Conservation (phyloP, 768 basidiomycete species). For the Vishniacozyma victoriae region DNA sequence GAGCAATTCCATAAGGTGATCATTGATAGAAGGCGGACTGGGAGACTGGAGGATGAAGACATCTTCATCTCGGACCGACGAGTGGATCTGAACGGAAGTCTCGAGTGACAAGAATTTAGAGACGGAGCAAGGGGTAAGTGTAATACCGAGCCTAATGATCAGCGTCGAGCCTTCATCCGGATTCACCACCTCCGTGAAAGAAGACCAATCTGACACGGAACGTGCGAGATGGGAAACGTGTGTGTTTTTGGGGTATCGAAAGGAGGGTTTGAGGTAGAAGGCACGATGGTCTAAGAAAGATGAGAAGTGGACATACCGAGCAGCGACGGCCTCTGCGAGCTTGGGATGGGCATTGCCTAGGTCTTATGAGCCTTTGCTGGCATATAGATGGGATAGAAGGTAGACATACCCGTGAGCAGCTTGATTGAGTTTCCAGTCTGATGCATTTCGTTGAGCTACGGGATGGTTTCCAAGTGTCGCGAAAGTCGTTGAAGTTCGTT, state of each 20-base stretch:
- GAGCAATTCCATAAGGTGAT: conserved; percentile 92
- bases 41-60: conserved; percentile 87
- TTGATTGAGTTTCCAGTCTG: conserved; percentile 47
- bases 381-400: not conserved
- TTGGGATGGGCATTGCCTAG: conserved; percentile 91
- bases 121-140: conserved; percentile 79
- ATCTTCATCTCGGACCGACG: conserved; percentile 95
- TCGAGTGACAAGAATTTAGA: conserved; percentile 85
- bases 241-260: not conserved
- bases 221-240: conserved; percentile 1
- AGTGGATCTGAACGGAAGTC: conserved; percentile 81
- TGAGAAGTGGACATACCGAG: conserved; percentile 59
- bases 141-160: conserved; percentile 69
- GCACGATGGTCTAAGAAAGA: not conserved
- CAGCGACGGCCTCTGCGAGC: conserved; percentile 85
- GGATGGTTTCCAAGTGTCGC: not conserved
- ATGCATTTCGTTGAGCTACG: conserved; percentile 25
- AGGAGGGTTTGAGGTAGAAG: too few relatives aligned
- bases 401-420: conserved; percentile 45
- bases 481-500: too few relatives aligned
- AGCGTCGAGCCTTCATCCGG: too few relatives aligned
- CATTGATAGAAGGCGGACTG: conserved; percentile 58
- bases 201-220: too few relatives aligned
- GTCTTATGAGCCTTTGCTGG: not conserved
- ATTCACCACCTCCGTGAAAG: too few relatives aligned